Evolutionary conservation across 2,329 filamentous ascomycete species (phyloP).

Genomic region (Paracamarosporium sp.): DNA sequence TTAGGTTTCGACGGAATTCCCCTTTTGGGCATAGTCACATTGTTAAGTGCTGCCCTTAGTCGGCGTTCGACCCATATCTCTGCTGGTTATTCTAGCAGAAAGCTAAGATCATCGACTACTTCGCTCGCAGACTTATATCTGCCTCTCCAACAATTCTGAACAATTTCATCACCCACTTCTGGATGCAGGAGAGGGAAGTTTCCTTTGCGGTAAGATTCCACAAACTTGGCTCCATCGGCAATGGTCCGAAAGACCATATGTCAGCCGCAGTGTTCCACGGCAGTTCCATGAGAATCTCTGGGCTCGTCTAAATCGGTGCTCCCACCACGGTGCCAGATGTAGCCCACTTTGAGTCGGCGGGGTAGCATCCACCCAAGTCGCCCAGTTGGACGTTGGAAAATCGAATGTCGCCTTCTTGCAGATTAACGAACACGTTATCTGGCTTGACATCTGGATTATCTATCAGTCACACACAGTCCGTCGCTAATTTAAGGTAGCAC

Average conservation of each 20-base stretch:
- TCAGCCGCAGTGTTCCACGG: constrained; percentile 47
- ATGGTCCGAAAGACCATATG: constrained; percentile 51
- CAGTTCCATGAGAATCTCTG: constrained; percentile 36
- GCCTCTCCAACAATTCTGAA: too few relatives aligned
- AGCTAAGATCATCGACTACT: too few relatives aligned
- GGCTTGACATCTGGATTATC: constrained; percentile 38
- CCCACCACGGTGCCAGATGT: constrained; percentile 39
- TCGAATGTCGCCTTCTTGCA: constrained; percentile 30
- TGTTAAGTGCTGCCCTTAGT: too few relatives aligned
- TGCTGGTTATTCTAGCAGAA: too few relatives aligned
- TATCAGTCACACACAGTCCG: constrained; percentile 7
- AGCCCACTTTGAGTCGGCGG: constrained; percentile 25
- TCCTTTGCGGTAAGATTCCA: constrained; percentile 7
- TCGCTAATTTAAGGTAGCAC: neutral
- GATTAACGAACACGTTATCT: constrained; percentile 48
- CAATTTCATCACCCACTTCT: too few relatives aligned
- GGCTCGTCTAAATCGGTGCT: constrained; percentile 47
- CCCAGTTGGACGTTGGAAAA: constrained; percentile 45
- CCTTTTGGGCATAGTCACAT: too few relatives aligned
- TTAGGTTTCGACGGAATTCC: too few relatives aligned
- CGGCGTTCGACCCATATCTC: too few relatives aligned
- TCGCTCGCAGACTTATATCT: too few relatives aligned
- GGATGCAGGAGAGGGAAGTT: too few relatives aligned
- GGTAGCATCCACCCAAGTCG: constrained; percentile 39
- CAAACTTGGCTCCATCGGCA: too few relatives aligned